phyloP scores from a whole-genome alignment of 2,329 filamentous ascomycete genomes.

The Verticillium klebahnii region DNA sequence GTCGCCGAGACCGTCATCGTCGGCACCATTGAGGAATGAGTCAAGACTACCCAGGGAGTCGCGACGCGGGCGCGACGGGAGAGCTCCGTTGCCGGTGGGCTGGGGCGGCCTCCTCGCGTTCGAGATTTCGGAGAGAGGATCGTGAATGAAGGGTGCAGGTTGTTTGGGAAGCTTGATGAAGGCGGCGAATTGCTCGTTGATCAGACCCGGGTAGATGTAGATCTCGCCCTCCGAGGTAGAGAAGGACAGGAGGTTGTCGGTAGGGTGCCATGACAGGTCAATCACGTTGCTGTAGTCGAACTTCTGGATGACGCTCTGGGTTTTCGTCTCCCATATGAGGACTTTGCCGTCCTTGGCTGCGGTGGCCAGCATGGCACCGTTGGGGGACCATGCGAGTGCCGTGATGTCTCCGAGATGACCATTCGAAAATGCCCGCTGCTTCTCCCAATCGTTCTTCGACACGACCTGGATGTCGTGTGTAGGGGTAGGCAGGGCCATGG shows the following conservation, averaged over 20 bases:
- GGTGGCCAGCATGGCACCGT: conserved; percentile 79
- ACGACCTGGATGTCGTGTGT: conserved; percentile 81
- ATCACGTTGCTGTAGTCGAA: conserved; percentile 81
- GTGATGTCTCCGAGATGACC: conserved; percentile 84
- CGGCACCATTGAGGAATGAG: conserved; percentile 65
- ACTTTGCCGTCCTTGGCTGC: conserved; percentile 66
- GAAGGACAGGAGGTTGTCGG: conserved; percentile 82
- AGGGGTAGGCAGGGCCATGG: conserved; percentile 80
- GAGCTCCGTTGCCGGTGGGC: conserved; percentile 13
- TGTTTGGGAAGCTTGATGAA: conserved; percentile 58
- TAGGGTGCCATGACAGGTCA: conserved; percentile 86
- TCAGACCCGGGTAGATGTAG: conserved; percentile 76
- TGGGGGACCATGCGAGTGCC: conserved; percentile 87
- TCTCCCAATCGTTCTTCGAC: conserved; percentile 85
- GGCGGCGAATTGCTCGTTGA: conserved; percentile 52
- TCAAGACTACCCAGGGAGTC: conserved; percentile 75
- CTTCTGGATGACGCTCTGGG: conserved; percentile 73
- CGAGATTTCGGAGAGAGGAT: conserved; percentile 66
- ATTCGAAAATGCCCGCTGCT: conserved; percentile 72
- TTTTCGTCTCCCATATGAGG: conserved; percentile 83
- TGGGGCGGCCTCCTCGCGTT: conserved; percentile 56
- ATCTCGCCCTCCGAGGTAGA: conserved; percentile 90
- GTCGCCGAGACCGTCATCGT: conserved; percentile 42
- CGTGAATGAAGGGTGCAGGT: conserved; percentile 80
- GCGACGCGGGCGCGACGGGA: conserved; percentile 38